Conservation (phyloP, 73 alveolate genomes). For the Durusdinium trenchii region DNA sequence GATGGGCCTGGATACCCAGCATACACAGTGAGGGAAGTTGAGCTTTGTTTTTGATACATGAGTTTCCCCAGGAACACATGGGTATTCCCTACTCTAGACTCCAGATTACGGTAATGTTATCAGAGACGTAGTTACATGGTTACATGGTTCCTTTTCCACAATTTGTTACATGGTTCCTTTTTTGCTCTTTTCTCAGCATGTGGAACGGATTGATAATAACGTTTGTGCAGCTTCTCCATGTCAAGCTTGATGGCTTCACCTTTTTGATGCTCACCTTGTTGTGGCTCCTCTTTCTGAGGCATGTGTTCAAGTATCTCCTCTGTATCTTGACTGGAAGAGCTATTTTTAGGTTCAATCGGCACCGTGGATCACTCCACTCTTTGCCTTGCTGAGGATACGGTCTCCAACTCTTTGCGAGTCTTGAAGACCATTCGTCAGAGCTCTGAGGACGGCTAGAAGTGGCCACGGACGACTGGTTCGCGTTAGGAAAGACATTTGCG, state of each 20-base stretch:
- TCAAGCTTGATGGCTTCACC: not conserved
- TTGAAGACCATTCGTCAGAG: slow-evolving; percentile 89
- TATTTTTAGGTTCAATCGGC: not conserved
- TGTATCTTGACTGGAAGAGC: not conserved
- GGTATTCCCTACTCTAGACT: not conserved
- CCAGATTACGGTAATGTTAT: not conserved
- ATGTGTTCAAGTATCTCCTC: slow-evolving; percentile 87
- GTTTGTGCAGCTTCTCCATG: not conserved
- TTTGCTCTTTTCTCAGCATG: no score
- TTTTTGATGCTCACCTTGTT: no score
- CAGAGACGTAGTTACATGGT: no score
- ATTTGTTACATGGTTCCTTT: no score
- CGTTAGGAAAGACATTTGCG: no score
- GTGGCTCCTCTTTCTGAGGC: not conserved
- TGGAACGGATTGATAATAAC: no score
- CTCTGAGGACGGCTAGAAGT: not conserved
- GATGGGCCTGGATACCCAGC: slow-evolving; percentile 49
- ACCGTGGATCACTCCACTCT: not conserved
- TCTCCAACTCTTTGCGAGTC: slow-evolving; percentile 80
- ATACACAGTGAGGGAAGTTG: not conserved
- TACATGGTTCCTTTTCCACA: not conserved
- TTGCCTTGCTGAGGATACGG: slow-evolving; percentile 44
- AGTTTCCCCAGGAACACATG: not conserved
- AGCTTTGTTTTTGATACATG: not conserved
- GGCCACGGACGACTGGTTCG: no score